Evolutionary conservation across 2,329 filamentous ascomycete genomes (phyloP).

Genomic region (Pseudogymnoascus sp.): DNA sequence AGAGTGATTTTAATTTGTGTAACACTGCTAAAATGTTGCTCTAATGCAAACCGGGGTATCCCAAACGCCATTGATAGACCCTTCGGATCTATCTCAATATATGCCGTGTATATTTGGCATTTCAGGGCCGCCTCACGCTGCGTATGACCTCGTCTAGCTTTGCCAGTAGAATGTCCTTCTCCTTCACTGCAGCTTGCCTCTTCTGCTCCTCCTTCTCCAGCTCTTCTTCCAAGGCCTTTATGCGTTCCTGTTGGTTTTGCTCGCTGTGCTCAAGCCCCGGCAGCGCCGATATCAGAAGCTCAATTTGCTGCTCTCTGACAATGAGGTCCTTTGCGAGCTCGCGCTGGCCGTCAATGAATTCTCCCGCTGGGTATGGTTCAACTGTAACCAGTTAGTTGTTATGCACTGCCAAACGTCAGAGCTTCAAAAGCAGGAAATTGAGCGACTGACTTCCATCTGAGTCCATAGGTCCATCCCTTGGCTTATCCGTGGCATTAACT

Average conservation of each 20-base stretch:
- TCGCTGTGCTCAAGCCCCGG: slow-evolving; percentile 75
- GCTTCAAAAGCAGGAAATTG: slow-evolving; percentile 19
- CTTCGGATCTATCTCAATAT: not conserved
- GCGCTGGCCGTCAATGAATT: slow-evolving; percentile 58
- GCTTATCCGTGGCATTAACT: slow-evolving; percentile 48
- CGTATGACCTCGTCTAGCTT: slow-evolving; percentile 55
- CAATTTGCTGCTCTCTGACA: slow-evolving; percentile 75
- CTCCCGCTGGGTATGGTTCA: slow-evolving; percentile 52
- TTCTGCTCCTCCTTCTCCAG: slow-evolving; percentile 55
- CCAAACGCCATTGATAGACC: slow-evolving; percentile 6
- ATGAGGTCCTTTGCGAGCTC: slow-evolving; percentile 72
- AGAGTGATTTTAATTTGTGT: not conserved
- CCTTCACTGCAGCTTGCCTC: slow-evolving; percentile 53
- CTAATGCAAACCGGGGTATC: slow-evolving; percentile 1
- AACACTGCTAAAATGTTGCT: not conserved
- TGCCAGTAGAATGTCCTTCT: slow-evolving; percentile 52
- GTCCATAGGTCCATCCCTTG: slow-evolving; percentile 48
- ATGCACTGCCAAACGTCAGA: not conserved
- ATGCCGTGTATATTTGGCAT: too few relatives aligned
- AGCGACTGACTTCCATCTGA: slow-evolving; percentile 17
- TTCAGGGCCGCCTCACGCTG: slow-evolving; percentile 49
- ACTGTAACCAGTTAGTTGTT: slow-evolving; percentile 34
- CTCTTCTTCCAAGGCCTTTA: slow-evolving; percentile 57
- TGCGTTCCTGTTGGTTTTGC: slow-evolving; percentile 61
- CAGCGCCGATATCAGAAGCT: slow-evolving; percentile 63